These are phyloP conservation scores for Metarhizium brunneum DNA, from an alignment of 2,329 filamentous ascomycete genomes.

Conservation along the genomic window DNA sequence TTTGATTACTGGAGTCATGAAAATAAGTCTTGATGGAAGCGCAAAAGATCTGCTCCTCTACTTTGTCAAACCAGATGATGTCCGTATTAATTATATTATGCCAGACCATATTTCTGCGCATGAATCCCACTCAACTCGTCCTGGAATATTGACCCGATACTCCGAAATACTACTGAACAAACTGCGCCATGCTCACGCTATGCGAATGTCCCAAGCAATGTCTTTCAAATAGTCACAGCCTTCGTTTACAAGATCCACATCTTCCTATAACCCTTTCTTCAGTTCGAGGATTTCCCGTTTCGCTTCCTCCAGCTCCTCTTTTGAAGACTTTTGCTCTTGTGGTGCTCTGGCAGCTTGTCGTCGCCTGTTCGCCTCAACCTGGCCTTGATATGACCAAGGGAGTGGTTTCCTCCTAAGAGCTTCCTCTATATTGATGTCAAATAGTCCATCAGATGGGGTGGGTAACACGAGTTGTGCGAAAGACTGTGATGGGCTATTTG, in stretches of 20 bases:
- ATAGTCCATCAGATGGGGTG: not conserved
- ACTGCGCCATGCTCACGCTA: not conserved
- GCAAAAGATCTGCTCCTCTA: not conserved
- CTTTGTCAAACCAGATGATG: not conserved
- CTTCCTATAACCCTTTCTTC: constrained; percentile 13
- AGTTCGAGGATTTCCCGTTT: constrained; percentile 38
- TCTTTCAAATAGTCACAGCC: not conserved
- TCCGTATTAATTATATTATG: not conserved
- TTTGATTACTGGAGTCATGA: not conserved
- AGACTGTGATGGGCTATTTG: not conserved
- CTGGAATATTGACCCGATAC: not conserved
- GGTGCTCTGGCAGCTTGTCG: constrained; percentile 11
- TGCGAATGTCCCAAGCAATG: not conserved
- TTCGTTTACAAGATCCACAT: not conserved
- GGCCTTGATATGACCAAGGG: constrained; percentile 30
- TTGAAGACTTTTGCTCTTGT: constrained; percentile 24
- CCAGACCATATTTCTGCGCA: not conserved
- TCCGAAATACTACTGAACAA: not conserved
- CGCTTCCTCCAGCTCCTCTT: constrained; percentile 32
- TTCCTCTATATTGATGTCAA: constrained; percentile 30
- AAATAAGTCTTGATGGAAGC: not conserved
- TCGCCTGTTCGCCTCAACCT: constrained; percentile 23
- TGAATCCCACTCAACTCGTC: not conserved
- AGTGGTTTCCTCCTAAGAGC: constrained; percentile 34
- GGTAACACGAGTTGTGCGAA: not conserved